Percentiles rank a stretch among this genome's conserved stretches.
Evolutionary conservation across 2,329 filamentous ascomycete species (phyloP).

Genomic region (Colletotrichum eremochloae): DNA sequence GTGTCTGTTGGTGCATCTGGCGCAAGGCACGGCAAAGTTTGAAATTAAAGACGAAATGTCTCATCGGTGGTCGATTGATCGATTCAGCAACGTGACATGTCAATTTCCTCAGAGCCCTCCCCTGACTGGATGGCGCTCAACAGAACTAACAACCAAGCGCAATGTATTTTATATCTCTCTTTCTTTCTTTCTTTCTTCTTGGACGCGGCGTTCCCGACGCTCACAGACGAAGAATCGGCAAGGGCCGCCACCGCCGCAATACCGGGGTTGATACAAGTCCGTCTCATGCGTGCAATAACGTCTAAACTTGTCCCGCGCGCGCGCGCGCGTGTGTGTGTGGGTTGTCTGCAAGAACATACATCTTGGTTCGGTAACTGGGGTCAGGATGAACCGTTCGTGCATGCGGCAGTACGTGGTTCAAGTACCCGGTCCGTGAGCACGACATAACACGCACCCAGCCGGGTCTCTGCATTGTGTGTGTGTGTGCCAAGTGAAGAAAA

Average conservation of each 20-base stretch:
- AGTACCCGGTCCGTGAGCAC: neutral
- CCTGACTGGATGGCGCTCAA: neutral
- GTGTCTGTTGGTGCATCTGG: neutral
- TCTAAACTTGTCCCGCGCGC: neutral
- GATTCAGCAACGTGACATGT: constrained; percentile 1
- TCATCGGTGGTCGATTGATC: constrained; percentile 1
- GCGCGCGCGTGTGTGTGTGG: no score
- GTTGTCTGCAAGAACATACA: no score
- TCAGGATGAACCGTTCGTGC: neutral
- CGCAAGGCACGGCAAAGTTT: no score
- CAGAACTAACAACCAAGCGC: neutral
- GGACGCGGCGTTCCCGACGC: no score
- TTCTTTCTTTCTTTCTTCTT: neutral
- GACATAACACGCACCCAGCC: constrained; percentile 2
- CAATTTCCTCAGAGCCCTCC: neutral
- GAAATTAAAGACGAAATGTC: neutral
- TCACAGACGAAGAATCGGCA: neutral
- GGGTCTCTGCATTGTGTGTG: neutral
- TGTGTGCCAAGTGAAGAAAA: no score
- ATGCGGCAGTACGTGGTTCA: neutral
- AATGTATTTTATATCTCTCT: neutral
- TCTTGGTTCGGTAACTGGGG: neutral
- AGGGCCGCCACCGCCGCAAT: neutral
- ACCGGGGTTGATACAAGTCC: neutral
- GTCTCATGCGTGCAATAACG: neutral